These are phyloP conservation scores for Fraxinus ornus DNA, from an alignment of 305 asterid species.

Conservation along the genomic window DNA sequence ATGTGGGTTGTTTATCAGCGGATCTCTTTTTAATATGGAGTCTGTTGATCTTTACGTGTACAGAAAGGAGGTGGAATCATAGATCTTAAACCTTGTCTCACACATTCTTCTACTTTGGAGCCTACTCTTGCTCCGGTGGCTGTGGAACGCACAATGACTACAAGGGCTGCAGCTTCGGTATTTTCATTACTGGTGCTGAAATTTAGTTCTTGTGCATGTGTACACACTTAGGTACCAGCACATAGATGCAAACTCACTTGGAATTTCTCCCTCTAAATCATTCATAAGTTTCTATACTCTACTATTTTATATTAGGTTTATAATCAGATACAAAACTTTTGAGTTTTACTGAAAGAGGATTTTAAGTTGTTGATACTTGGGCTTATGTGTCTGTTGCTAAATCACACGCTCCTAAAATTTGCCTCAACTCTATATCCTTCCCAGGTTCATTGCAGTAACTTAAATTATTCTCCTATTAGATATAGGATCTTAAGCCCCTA, in stretches of 20 bases:
- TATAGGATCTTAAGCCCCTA: neutral
- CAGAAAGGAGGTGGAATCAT: constrained; percentile 92
- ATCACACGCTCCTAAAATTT: neutral
- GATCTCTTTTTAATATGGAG: constrained; percentile 6
- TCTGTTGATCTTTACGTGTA: constrained; percentile 18
- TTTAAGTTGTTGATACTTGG: neutral
- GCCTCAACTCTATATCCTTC: neutral
- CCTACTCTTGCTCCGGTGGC: constrained; percentile 98
- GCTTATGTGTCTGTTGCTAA: neutral
- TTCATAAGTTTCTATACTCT: neutral
- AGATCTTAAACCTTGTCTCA: constrained; percentile 90
- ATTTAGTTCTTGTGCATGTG: neutral
- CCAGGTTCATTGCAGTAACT: neutral
- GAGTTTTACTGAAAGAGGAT: neutral
- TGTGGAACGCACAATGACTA: constrained; percentile 97
- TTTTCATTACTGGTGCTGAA: constrained; percentile 29
- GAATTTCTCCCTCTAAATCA: neutral
- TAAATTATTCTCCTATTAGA: neutral
- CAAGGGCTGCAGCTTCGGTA: constrained; percentile 99
- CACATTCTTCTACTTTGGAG: constrained; percentile 93
- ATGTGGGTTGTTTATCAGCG: neutral
- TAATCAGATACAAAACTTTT: neutral
- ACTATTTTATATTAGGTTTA: neutral
- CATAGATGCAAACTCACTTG: neutral
- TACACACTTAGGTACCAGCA: neutral